Percentiles rank a stretch among this genome's conserved stretches.
Conservation (phyloP, 345 rosid species). For the Turritis glabra region DNA sequence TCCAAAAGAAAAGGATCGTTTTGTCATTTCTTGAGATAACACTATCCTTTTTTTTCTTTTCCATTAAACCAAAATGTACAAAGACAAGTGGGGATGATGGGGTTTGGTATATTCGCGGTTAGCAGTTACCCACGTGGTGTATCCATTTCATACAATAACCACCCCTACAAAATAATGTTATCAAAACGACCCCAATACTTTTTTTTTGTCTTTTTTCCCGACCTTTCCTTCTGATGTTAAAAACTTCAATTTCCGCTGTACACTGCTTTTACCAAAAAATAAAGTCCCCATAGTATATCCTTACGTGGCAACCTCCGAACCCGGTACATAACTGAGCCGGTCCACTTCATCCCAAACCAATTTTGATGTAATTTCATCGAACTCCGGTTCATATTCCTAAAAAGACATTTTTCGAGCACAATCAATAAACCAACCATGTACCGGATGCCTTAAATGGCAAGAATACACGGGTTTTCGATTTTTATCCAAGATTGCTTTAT, state of each 20-base stretch:
- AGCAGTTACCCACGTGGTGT: constrained; percentile 31
- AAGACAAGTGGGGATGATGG: constrained; percentile 15
- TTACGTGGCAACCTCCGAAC: constrained; percentile 59
- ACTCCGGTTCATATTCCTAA: constrained; percentile 79
- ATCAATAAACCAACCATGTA: constrained; percentile 1
- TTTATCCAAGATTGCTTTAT: background rate
- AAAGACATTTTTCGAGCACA: background rate
- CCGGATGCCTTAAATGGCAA: background rate
- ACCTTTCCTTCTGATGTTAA: constrained; percentile 15
- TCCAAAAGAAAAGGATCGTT: constrained; percentile 23
- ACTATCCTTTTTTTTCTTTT: background rate
- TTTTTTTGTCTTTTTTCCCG: constrained; percentile 4
- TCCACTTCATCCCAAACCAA: constrained; percentile 87
- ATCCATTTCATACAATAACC: constrained; percentile 15
- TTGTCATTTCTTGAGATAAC: constrained; percentile 13
- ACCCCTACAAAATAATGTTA: constrained; percentile 27
- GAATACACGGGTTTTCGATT: too few species aligned
- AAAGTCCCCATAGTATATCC: background rate
- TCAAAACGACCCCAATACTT: constrained; percentile 17
- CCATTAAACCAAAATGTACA: constrained; percentile 24
- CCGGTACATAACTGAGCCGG: constrained; percentile 57
- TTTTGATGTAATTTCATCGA: constrained; percentile 73
- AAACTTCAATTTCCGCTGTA: constrained; percentile 23
- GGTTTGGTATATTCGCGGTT: constrained; percentile 24
- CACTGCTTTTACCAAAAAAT: constrained; percentile 27